Evolutionary conservation across 75 land plant genomes (phyloP).

Genomic region (Selaginella moellendorffii): DNA sequence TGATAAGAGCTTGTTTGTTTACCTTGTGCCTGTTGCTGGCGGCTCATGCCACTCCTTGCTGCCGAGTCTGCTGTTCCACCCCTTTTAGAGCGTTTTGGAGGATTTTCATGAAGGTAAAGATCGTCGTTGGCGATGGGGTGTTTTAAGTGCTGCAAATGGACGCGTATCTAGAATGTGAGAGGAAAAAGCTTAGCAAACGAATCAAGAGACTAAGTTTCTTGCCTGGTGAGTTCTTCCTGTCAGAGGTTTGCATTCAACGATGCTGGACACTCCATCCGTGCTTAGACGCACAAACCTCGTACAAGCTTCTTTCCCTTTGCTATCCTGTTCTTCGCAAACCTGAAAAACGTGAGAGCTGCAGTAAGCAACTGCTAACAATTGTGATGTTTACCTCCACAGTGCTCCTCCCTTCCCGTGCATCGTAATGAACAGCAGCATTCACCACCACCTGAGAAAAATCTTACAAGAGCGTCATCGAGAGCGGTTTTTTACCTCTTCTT

Average conservation of each 20-base stretch:
- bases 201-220: too few species aligned
- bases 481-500: conserved; percentile 89
- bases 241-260: conserved; percentile 66
- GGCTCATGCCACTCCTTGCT: conserved; percentile 17
- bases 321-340: too few species aligned
- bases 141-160: conserved; percentile 70
- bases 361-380: too few species aligned
- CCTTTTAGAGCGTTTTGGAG: conserved; percentile 26
- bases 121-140: conserved; percentile 85
- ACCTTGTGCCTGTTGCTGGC: too few species aligned
- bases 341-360: too few species aligned
- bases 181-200: not conserved
- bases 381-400: conserved; percentile 77
- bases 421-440: conserved; percentile 49
- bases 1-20: not conserved
- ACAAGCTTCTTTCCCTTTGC: conserved; percentile 51
- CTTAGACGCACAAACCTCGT: conserved; percentile 69
- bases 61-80: conserved; percentile 53
- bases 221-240: conserved; percentile 98
- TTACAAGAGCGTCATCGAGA: too few species aligned
- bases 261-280: conserved; percentile 62
- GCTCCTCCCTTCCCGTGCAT: conserved; percentile 85
- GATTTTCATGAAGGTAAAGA: conserved; percentile 38
- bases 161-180: conserved; percentile 53
- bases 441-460: conserved; percentile 53